Percentiles rank a stretch among this genome's conserved stretches.
These are phyloP conservation scores for Scleromitrula shiraiana DNA, from an alignment of 2,329 filamentous ascomycete genomes.

Conservation along the genomic window DNA sequence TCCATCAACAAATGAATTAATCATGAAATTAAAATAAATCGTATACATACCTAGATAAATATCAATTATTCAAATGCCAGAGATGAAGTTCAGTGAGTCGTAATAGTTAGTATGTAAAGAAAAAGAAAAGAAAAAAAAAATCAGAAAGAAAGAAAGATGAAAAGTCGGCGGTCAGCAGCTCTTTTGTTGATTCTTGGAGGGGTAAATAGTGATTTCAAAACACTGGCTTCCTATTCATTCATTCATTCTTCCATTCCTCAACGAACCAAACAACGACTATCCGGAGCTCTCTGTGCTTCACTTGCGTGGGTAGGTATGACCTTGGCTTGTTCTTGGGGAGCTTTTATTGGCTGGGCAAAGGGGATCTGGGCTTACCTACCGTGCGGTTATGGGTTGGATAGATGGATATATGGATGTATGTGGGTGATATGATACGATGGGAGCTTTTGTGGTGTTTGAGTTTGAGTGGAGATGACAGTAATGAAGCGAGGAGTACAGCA, in stretches of 20 bases:
- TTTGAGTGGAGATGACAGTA: too few species aligned
- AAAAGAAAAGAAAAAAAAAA: too few species aligned
- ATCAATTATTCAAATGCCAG: background rate
- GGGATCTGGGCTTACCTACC: too few species aligned
- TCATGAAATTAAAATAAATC: background rate
- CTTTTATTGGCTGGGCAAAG: background rate
- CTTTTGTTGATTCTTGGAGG: background rate
- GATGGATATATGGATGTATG: too few species aligned
- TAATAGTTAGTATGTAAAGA: too few species aligned
- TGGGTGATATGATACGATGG: too few species aligned
- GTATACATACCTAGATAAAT: background rate
- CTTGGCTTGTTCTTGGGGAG: too few species aligned
- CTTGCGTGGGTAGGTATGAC: background rate
- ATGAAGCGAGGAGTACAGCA: too few species aligned
- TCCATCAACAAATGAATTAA: background rate
- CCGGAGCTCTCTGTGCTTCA: background rate
- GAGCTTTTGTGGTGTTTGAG: too few species aligned
- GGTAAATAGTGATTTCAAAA: background rate
- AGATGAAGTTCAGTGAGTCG: background rate
- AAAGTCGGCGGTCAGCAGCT: background rate
- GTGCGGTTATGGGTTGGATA: too few species aligned
- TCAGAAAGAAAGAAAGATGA: background rate
- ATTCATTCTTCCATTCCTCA: background rate
- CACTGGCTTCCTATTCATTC: slow-evolving; percentile 13
- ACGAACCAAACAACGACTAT: background rate